Conservation (phyloP, 352 stramenopile species). For the Aphanomyces cochlioides region DNA sequence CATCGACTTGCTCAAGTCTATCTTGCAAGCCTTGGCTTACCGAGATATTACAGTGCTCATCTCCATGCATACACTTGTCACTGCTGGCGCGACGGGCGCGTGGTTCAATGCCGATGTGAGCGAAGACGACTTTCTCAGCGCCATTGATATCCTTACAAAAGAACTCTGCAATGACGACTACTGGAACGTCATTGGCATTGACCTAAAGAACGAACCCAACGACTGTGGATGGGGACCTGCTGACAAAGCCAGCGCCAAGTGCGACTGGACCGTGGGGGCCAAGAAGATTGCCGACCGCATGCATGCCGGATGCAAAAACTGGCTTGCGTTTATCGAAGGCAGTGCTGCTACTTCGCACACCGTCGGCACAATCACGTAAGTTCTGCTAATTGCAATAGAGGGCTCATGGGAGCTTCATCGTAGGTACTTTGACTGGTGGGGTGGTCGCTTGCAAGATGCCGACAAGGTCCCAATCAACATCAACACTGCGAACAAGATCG, state of each 20-base stretch:
- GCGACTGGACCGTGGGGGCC: slow-evolving; percentile 49
- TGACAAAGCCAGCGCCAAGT: slow-evolving; percentile 31
- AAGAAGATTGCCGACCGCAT: slow-evolving; percentile 57
- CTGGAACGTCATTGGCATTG: slow-evolving; percentile 74
- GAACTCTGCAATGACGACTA: slow-evolving; percentile 58
- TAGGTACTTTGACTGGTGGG: slow-evolving; percentile 80
- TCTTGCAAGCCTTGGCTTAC: slow-evolving; percentile 43
- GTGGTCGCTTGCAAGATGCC: slow-evolving; percentile 62
- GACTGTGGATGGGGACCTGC: slow-evolving; percentile 51
- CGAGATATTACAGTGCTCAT: slow-evolving; percentile 46
- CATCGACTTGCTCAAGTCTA: slow-evolving; percentile 43
- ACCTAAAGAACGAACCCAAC: slow-evolving; percentile 61
- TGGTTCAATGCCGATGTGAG: slow-evolving; percentile 52
- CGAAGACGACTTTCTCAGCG: slow-evolving; percentile 42
- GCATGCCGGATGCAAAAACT: slow-evolving; percentile 51
- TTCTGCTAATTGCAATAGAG: slow-evolving; percentile 21
- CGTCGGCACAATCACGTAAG: slow-evolving; percentile 45
- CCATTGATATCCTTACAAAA: slow-evolving; percentile 42
- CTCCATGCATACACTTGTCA: slow-evolving; percentile 54
- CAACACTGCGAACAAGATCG: slow-evolving; percentile 65
- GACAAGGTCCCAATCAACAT: slow-evolving; percentile 44
- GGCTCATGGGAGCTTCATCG: slow-evolving; percentile 29
- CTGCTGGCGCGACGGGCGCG: slow-evolving; percentile 42
- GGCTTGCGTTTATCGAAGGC: slow-evolving; percentile 75
- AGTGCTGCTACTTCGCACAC: slow-evolving; percentile 33